Evolutionary conservation across 2,329 filamentous ascomycete species (phyloP).

Genomic region (Aplosporella prunicola): DNA sequence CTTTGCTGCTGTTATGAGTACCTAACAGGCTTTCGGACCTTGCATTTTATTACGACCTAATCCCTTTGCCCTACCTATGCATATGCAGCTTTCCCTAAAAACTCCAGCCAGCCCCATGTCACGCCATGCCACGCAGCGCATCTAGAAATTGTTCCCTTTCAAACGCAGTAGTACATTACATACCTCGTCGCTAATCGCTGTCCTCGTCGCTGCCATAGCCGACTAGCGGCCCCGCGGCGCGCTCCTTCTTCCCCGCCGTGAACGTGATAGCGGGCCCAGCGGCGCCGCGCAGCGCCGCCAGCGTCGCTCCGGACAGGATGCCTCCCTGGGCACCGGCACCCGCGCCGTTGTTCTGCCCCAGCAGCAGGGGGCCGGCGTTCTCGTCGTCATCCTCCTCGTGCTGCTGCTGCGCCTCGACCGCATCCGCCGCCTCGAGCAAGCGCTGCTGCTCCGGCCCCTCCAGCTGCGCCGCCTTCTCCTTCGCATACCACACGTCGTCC

Average conservation of each 20-base stretch:
- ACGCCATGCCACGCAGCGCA: no score
- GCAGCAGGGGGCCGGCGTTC: constrained; percentile 8
- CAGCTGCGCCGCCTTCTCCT: constrained; percentile 57
- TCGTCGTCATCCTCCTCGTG: constrained; percentile 24
- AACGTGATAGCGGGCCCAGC: constrained; percentile 32
- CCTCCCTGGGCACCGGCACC: constrained; percentile 39
- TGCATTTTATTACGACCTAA: no score
- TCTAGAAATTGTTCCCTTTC: no score
- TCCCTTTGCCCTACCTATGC: no score
- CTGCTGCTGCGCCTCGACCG: no score
- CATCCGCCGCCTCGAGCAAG: constrained; percentile 38
- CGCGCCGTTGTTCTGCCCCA: constrained; percentile 12
- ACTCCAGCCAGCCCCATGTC: no score
- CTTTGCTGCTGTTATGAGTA: no score
- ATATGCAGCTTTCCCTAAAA: no score
- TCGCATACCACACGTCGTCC: constrained; percentile 85
- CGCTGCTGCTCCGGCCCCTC: constrained; percentile 47
- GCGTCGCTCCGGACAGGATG: constrained; percentile 73
- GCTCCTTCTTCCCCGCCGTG: constrained; percentile 46
- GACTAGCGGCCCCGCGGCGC: constrained; percentile 62
- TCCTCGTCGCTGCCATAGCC: constrained; percentile 88
- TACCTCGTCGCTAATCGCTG: no score
- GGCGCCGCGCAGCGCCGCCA: constrained; percentile 62
- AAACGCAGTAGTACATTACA: no score
- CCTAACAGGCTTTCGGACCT: no score